Evolutionary conservation across 495 filamentous ascomycete species (phyloP), one percentile per base, ranked within the genome.

Genomic region (Penicillium silybi): DNA sequence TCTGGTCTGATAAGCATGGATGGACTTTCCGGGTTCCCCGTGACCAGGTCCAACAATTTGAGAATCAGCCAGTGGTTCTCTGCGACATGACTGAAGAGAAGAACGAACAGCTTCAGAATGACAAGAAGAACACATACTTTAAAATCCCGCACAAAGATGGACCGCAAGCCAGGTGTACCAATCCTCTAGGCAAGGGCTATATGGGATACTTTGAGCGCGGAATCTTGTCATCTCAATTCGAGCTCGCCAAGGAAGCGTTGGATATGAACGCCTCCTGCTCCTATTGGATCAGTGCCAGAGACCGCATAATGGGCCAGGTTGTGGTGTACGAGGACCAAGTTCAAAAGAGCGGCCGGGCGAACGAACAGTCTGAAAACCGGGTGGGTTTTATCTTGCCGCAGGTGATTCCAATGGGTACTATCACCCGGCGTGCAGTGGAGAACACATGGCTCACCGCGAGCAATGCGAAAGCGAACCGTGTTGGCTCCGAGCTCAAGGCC

Each of bases 191-290:
- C 1, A 99, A 99, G 70, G 77, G 85, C 9, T 99, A 96, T 59
- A 77, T 95, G 47, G 67, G 81, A 42, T 96, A 95, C 63, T 97
- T 97, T 60, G 95, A 97, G 60, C 88, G 86, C 22, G 92, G 90
- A 1, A 89, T 78, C 16, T 73, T 99, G 6, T 85, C 86, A 5
- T 96, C 90, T 16, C 88, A 96, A 59, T 96, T 84, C 64, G 69
- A 84, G 0, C 90, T 96, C 59, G 93, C 93, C 0, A 95, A 92
- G 59, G 90, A 96, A 64, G 93, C 93, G 5, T 75, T 97, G 46
- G 87, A 97, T 49, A 97, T 97, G 95, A 99, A 99, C 61, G 90
- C 92, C 2, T 92, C 89, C 0, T 99, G 93, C 62, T 96, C 91
- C 1, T 99, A 99, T 69, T 99, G 93, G 93, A 97, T 97, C 48